phyloP scores from a whole-genome alignment of 768 basidiomycete genomes.

The Auriscalpium vulgare region DNA sequence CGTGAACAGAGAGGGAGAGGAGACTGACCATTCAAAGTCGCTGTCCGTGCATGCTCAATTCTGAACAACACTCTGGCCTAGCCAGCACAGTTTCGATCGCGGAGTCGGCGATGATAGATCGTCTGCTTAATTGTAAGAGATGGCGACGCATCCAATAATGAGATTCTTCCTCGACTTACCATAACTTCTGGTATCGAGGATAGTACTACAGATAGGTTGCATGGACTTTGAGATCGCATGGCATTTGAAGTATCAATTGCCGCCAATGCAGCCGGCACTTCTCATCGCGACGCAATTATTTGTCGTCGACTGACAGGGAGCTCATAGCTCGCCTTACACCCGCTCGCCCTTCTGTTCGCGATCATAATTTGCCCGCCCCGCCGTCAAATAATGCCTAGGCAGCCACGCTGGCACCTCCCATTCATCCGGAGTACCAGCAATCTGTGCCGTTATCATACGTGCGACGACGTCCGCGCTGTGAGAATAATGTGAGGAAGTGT shows the following conservation, averaged over 20 bases:
- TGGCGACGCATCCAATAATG: too few relatives aligned
- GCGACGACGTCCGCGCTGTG: conserved; percentile 54
- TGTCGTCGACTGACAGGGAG: too few relatives aligned
- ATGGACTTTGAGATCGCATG: too few relatives aligned
- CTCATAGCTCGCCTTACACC: too few relatives aligned
- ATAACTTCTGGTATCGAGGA: too few relatives aligned
- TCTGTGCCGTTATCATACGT: conserved; percentile 47
- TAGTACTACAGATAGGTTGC: too few relatives aligned
- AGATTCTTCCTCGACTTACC: too few relatives aligned
- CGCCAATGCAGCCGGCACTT: too few relatives aligned
- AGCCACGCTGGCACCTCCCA: conserved; percentile 59
- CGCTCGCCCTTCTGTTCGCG: too few relatives aligned
- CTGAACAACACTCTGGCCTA: conserved; percentile 47
- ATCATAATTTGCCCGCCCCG: too few relatives aligned
- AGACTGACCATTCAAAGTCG: conserved; percentile 91
- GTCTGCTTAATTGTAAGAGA: conserved; percentile 43
- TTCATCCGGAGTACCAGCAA: conserved; percentile 23
- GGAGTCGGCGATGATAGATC: conserved; percentile 81
- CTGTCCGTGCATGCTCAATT: conserved; percentile 65
- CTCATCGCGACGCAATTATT: too few relatives aligned
- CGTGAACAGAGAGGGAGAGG: neutral
- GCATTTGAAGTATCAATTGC: too few relatives aligned
- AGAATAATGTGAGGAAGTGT: neutral
- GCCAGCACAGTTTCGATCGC: conserved; percentile 74
- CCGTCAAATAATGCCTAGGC: conserved; percentile 33